Evolutionary conservation across 371 early-diverging fungal species (phyloP).

Genomic region (Mucor plumbeus): DNA sequence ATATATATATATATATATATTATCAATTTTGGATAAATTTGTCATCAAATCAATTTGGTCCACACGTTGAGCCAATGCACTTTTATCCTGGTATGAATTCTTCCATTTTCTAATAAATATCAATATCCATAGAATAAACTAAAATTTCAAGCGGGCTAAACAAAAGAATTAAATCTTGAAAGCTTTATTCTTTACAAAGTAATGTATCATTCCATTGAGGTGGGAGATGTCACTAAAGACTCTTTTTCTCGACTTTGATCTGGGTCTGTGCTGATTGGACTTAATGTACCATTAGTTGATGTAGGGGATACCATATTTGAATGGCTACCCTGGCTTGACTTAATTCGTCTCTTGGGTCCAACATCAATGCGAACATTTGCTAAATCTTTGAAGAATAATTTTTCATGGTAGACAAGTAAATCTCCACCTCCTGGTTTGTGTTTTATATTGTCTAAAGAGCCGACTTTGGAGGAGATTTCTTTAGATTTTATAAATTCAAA

Average conservation of each 20-base stretch:
- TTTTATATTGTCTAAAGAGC: slow-evolving; percentile 29
- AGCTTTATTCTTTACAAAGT: too few relatives aligned
- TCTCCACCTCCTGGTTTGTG: slow-evolving; percentile 29
- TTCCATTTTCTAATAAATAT: too few relatives aligned
- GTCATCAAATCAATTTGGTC: too few relatives aligned
- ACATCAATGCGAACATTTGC: slow-evolving; percentile 15
- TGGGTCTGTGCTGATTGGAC: background rate
- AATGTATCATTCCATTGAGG: background rate
- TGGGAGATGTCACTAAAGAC: background rate
- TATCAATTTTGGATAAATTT: too few relatives aligned
- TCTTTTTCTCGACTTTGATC: background rate
- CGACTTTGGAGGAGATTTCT: slow-evolving; percentile 18
- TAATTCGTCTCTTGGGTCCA: slow-evolving; percentile 14
- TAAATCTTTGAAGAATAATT: slow-evolving; percentile 11
- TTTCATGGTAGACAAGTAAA: slow-evolving; percentile 26
- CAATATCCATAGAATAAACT: too few relatives aligned
- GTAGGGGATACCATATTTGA: background rate
- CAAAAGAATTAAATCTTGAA: too few relatives aligned
- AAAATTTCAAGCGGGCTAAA: too few relatives aligned
- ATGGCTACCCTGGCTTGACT: background rate
- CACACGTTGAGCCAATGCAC: too few relatives aligned
- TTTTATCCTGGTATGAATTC: too few relatives aligned
- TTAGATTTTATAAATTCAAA: slow-evolving; percentile 12
- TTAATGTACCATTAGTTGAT: background rate
- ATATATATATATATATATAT: too few relatives aligned